Conservation (phyloP, 1,284 basidiomycete species). For the Cutaneotrichosporon sp. region DNA sequence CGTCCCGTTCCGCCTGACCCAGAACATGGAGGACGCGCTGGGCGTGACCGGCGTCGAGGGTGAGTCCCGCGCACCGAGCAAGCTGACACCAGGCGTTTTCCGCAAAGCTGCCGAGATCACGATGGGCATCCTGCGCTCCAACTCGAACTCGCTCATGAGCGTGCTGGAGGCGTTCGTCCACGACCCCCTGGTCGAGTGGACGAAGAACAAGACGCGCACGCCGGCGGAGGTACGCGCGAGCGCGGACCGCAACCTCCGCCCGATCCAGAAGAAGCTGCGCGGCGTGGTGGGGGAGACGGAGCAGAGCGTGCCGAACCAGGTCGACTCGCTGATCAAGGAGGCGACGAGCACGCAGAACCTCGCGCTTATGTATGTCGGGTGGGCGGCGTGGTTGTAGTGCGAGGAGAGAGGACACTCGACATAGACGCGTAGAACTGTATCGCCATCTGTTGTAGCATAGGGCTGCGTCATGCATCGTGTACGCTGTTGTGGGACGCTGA, state of each 20-base stretch:
- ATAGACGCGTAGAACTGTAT: no score
- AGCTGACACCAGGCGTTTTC: slow-evolving; percentile 64
- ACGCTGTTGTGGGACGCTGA: no score
- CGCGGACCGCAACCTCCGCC: slow-evolving; percentile 68
- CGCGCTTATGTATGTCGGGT: slow-evolving; percentile 59
- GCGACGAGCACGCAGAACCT: slow-evolving; percentile 69
- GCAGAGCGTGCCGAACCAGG: slow-evolving; percentile 71
- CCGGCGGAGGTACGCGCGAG: slow-evolving; percentile 53
- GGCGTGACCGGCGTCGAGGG: slow-evolving; percentile 94
- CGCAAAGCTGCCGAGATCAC: slow-evolving; percentile 90
- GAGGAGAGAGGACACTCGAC: no score
- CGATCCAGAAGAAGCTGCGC: slow-evolving; percentile 76
- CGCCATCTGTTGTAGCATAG: no score
- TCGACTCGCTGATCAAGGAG: slow-evolving; percentile 83
- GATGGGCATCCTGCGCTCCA: slow-evolving; percentile 77
- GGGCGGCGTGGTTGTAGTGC: slow-evolving; percentile 67
- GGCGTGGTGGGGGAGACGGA: slow-evolving; percentile 58
- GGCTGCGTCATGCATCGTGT: no score
- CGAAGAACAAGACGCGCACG: slow-evolving; percentile 55
- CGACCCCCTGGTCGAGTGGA: slow-evolving; percentile 96
- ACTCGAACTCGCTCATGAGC: slow-evolving; percentile 91
- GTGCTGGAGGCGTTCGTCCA: slow-evolving; percentile 97
- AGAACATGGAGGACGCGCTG: slow-evolving; percentile 88
- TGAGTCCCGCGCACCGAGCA: slow-evolving; percentile 39
- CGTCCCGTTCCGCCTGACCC: slow-evolving; percentile 92